A percentile compares a stretch with the other conserved stretches of the same genome.
These are phyloP conservation scores for Mycena citricolor DNA, from an alignment of 1,284 basidiomycete genomes.

Conservation along the genomic window DNA sequence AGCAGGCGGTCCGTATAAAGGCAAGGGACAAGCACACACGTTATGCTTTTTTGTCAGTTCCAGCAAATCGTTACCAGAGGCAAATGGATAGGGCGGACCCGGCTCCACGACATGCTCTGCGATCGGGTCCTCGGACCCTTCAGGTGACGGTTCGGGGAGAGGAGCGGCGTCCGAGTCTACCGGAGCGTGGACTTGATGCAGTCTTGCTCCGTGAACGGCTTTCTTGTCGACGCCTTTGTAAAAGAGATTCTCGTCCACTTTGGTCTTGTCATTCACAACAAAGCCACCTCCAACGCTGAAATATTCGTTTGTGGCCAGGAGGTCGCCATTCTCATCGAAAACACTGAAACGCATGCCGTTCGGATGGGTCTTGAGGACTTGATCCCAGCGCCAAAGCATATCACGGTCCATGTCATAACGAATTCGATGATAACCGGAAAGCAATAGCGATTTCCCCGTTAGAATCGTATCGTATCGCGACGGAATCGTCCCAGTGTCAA, in stretches of 20 bases:
- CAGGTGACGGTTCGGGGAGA: slow-evolving; percentile 13
- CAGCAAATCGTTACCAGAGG: slow-evolving; percentile 77
- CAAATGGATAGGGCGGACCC: slow-evolving; percentile 75
- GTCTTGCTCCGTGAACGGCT: slow-evolving; percentile 74
- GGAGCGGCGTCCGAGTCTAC: slow-evolving; percentile 34
- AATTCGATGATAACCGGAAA: slow-evolving; percentile 76
- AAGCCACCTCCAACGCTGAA: slow-evolving; percentile 92
- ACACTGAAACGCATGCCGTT: slow-evolving; percentile 93
- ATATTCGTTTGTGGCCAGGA: slow-evolving; percentile 94
- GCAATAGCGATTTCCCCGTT: slow-evolving; percentile 60
- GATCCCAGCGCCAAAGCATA: slow-evolving; percentile 90
- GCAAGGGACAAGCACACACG: slow-evolving; percentile 41
- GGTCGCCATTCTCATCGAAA: slow-evolving; percentile 77
- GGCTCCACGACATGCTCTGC: slow-evolving; percentile 40
- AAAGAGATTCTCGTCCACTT: slow-evolving; percentile 93
- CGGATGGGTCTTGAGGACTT: slow-evolving; percentile 77
- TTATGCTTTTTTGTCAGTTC: slow-evolving; percentile 83
- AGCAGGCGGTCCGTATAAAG: background rate
- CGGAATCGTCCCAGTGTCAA: slow-evolving; percentile 78
- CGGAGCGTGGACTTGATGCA: slow-evolving; percentile 66
- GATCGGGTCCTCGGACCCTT: slow-evolving; percentile 13
- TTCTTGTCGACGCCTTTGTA: slow-evolving; percentile 93
- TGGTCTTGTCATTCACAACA: slow-evolving; percentile 87
- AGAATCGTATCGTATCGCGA: slow-evolving; percentile 74
- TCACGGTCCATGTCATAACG: slow-evolving; percentile 86